These are phyloP conservation scores for Salix brachista DNA, from an alignment of 345 rosid genomes.

Conservation along the genomic window DNA sequence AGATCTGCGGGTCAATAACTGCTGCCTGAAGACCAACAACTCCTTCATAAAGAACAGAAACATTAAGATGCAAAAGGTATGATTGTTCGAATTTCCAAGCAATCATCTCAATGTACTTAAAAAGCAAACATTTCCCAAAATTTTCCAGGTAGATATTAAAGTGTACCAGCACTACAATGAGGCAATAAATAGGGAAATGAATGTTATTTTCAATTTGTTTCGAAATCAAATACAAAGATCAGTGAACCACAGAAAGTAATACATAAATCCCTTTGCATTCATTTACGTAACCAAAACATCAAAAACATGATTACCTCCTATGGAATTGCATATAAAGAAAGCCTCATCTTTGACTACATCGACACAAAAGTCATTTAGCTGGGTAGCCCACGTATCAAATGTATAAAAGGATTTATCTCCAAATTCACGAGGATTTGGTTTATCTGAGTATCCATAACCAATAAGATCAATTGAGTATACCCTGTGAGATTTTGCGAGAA, in stretches of 20 bases:
- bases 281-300: background rate
- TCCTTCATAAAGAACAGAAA: constrained; percentile 41
- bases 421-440: constrained; percentile 73
- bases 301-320: constrained; percentile 59
- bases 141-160: background rate
- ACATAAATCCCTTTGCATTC: background rate
- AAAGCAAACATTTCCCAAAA: background rate
- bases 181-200: too few relatives aligned
- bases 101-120: background rate
- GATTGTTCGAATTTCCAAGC: background rate
- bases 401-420: constrained; percentile 63
- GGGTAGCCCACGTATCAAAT: constrained; percentile 82
- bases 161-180: too few relatives aligned
- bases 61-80: background rate
- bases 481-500: constrained; percentile 68
- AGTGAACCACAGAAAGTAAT: background rate
- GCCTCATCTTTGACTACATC: constrained; percentile 76
- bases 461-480: constrained; percentile 82
- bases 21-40: constrained; percentile 94
- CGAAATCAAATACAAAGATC: background rate
- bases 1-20: constrained; percentile 55
- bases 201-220: background rate
- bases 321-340: constrained; percentile 84
- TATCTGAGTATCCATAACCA: constrained; percentile 88
- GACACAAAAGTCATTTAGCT: constrained; percentile 67